Conservation (phyloP, 2,329 filamentous ascomycete genomes). For the Lachnellula occidentalis region DNA sequence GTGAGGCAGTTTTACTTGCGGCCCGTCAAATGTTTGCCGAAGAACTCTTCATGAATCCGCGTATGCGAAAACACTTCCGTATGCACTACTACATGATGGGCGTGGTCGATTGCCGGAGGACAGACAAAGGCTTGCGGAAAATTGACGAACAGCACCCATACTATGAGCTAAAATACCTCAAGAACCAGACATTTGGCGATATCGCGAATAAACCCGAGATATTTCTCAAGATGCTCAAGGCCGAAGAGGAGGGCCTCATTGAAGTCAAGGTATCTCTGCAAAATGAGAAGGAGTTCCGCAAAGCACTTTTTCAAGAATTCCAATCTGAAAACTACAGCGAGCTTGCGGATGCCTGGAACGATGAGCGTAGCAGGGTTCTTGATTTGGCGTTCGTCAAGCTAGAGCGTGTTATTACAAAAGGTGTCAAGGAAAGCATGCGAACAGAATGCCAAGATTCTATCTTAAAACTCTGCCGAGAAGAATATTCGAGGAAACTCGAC, state of each 20-base stretch:
- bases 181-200: constrained; percentile 78
- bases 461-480: constrained; percentile 79
- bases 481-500: constrained; percentile 84
- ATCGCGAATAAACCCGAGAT: constrained; percentile 80
- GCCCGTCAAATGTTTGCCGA: constrained; percentile 87
- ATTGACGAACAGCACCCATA: constrained; percentile 95
- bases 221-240: constrained; percentile 95
- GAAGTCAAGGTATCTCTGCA: constrained; percentile 78
- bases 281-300: constrained; percentile 68
- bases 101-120: constrained; percentile 80
- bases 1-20: constrained; percentile 68
- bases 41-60: constrained; percentile 80
- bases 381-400: constrained; percentile 77
- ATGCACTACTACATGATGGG: constrained; percentile 78
- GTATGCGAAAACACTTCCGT: constrained; percentile 82
- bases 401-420: constrained; percentile 77
- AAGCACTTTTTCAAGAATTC: constrained; percentile 74
- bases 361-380: constrained; percentile 77
- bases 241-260: constrained; percentile 87
- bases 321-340: constrained; percentile 95
- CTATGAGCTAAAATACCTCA: constrained; percentile 96
- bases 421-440: constrained; percentile 89
- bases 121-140: constrained; percentile 86
- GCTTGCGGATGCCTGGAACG: constrained; percentile 91
- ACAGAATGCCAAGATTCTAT: constrained; percentile 92